Evolutionary conservation across 2,329 filamentous ascomycete species (phyloP), one percentile per base, ranked within the genome.

Genomic region (Xylaria sp.): DNA sequence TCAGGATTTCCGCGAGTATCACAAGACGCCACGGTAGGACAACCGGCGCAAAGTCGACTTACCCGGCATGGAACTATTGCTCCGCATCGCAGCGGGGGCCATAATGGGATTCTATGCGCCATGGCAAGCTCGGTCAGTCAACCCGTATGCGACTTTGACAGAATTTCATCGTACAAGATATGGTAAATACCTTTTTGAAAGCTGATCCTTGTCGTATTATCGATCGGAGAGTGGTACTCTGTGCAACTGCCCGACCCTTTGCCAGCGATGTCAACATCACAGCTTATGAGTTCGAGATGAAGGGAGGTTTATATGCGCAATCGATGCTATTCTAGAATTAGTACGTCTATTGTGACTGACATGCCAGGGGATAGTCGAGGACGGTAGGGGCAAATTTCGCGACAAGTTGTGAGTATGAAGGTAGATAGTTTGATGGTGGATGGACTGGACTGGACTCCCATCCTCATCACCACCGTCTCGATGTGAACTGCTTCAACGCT

Each of bases 51-150:
- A 42, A 65, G 8, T 4, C 10, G 18, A 51, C 73, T 60, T 72
- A 84, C 81, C 80, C 68, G 82, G 80, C 57, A 84, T 74, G 63
- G 83, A 83, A 77, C 83, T 86, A 70, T 77, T 85, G 73, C 78
- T 81, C 72, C 83, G 76, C 72, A 74, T 79, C 67, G 76, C 73
- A 64, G 78, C 74, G 55, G 79, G 76, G 51, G 83, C 80, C 83
- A 86, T 85, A 70, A 73, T 68, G 67, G 71, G 62, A 61, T 58
- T 72, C 72, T 74, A 66, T 62, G 61, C 37, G 23, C 52, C 30
- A 18, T 35, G 16, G 23, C n/a, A 46, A 16, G 55, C 67, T 54
- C 68, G 55, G 18, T 16, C 19, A 10, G 47, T 30, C 19, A 50
- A 11, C 19, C 6, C 8, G 11, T 35, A 51, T 51, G 34, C 23